These are phyloP conservation scores for Letharia lupina DNA, from an alignment of 495 filamentous ascomycete species.

Conservation along the genomic window DNA sequence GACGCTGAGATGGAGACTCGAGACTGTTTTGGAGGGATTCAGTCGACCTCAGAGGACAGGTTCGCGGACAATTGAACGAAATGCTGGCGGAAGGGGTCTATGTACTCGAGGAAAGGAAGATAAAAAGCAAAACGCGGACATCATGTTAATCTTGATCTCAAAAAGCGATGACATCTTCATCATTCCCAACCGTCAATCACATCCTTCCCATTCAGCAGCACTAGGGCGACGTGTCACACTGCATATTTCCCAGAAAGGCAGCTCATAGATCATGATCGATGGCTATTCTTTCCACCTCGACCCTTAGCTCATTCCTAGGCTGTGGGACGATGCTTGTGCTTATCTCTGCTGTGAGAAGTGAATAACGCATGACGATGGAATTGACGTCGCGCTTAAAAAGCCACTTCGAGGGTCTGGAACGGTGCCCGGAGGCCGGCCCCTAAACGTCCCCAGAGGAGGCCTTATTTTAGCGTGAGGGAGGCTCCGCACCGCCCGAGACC, in stretches of 20 bases:
- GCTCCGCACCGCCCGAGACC: neutral
- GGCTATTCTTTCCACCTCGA: neutral
- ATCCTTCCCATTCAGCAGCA: neutral
- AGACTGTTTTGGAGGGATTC: neutral
- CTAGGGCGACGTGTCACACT: neutral
- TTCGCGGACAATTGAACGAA: neutral
- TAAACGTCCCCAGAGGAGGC: neutral
- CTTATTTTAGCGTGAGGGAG: neutral
- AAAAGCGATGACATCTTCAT: neutral
- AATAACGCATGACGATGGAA: neutral
- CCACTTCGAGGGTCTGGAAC: neutral
- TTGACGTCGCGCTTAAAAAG: neutral
- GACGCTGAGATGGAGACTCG: neutral
- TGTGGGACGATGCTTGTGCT: neutral
- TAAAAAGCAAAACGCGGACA: neutral
- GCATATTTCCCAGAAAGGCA: neutral
- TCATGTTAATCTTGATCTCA: neutral
- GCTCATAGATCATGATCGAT: neutral
- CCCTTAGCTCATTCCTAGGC: too few species aligned
- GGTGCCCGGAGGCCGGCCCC: neutral
- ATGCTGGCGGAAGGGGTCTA: neutral
- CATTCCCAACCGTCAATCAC: neutral
- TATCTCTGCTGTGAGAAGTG: neutral
- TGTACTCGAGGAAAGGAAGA: neutral
- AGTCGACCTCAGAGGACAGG: too few species aligned